Base-by-base conservation (phyloP, 441 rosid species). In the Arabidopsis hybrid region DNA sequence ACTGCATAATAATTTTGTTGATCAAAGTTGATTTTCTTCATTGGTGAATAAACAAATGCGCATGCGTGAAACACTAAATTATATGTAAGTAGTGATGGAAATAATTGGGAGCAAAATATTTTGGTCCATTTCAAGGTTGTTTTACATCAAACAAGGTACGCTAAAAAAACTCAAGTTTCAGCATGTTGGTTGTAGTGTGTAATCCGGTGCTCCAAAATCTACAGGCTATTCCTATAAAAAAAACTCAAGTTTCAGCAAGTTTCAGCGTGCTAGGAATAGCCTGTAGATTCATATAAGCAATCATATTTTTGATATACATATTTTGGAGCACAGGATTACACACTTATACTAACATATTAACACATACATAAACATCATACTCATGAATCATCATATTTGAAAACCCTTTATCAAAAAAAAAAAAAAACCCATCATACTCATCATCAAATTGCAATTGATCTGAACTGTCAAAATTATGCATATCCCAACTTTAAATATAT, bases 1-100 rank as follows among this genome's bases (percentile, higher is more conserved):
- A 69, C 58, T 47, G 46, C 66, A 62, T 63, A 57, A 76, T 76
- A 46, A 76, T 76, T 69, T 47, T 11, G 75, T 49, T 76, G 17
- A 69, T 55, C 59, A 75, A 75, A 75, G 74, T 75, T 53, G 74
- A 3, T 11, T 35, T 68, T 60, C 10, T 13, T 34, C 34, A 74
- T 51, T 42, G 31, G 0, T n/a, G 47, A 42, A 60, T 67, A 67
- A 61, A 62, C 43, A 36, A 69, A 43, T 61, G 52, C 13, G 65
- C 74, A 56, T 69, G 79, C 74, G 70, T 10, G 16, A 29, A 53
- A 52, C 57, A 75, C 43, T 3, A 42, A 39, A 49, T 2, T 3
- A 32, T 8, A 11, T 6, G 2, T 4, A 32, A 34, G 6, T 38
- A 42, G 38, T n/a, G 49, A 47, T 21, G 58, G 10, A 26, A 8